Evolutionary conservation across 345 rosid species (phyloP).

Genomic region (Citrus reticulata): DNA sequence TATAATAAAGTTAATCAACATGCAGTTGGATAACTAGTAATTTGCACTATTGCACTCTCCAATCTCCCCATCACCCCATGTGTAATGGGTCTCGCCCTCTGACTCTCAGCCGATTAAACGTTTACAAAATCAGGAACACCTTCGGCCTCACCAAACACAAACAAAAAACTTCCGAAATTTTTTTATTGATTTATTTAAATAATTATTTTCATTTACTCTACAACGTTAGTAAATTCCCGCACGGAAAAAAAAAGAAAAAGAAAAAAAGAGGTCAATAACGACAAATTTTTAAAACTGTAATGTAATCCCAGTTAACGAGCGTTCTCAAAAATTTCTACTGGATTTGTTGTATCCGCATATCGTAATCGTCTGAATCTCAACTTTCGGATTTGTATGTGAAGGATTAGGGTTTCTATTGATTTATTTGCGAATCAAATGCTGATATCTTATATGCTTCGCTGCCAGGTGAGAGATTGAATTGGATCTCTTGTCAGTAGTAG

Average conservation of each 20-base stretch:
- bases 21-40: no score
- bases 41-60: no score
- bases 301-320: background rate
- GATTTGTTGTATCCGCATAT: background rate
- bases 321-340: background rate
- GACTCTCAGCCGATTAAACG: no score
- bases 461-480: background rate
- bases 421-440: background rate
- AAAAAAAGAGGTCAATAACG: background rate
- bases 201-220: background rate
- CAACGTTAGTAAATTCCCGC: background rate
- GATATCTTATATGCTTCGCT: background rate
- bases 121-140: no score
- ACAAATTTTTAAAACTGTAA: background rate
- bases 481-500: background rate
- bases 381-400: background rate
- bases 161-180: no score
- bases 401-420: conserved; percentile 5
- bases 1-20: no score
- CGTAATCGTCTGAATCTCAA: background rate
- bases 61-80: no score
- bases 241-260: background rate
- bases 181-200: no score
- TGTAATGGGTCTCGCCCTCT: no score
- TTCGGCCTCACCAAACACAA: no score